Evolutionary conservation across 352 stramenopile species (phyloP), one percentile per base, ranked within the genome.

Genomic region (Pythium coloratum): DNA sequence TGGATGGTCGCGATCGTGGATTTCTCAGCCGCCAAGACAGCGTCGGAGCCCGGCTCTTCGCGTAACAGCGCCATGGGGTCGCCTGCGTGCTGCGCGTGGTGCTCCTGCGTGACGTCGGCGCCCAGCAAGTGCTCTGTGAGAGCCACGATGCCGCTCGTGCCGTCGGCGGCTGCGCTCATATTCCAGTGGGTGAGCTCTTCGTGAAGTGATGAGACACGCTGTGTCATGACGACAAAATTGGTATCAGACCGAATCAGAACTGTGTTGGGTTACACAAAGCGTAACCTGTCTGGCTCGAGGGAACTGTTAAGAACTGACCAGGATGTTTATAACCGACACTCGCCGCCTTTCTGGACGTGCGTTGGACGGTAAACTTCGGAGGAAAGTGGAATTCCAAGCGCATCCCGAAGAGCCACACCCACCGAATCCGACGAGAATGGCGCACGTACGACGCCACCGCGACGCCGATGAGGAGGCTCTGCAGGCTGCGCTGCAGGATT

Each of bases 381-480:
- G 7, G 5, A 56, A 50, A 50, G 40, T 32, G 60, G 60, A 67
- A 60, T 67, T 67, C 60, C 60, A 5, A 55, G 60, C 50, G 36
- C 51, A 55, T 67, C 50, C 36, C 60, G 24, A 67, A 67, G 60
- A 67, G 60, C 60, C 59, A 66, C 59, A 33, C 50, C n/a, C 38
- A 14, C 8, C 30, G 7, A 60, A 33, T 60, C 24, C 36, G 47
- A 49, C 49, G 50, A 49, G 34, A 40, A 68, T 68, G 62, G 62
- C 62, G 12, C 62, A 50, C 28, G 50, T 62, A 20, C 65, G 56
- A 55, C 67, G 49, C 61, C 67, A 69, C 51, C 81, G 81, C 53
- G 82, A 92, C 56, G 84, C 80, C 12, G 84, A 90, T 56, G 84
- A 86, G 64, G 82, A 92, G 66, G 82, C 82, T 49, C 80, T 92